Evolutionary conservation across 1,284 basidiomycete genomes (phyloP).

Genomic region (Ustilago loliicola): DNA sequence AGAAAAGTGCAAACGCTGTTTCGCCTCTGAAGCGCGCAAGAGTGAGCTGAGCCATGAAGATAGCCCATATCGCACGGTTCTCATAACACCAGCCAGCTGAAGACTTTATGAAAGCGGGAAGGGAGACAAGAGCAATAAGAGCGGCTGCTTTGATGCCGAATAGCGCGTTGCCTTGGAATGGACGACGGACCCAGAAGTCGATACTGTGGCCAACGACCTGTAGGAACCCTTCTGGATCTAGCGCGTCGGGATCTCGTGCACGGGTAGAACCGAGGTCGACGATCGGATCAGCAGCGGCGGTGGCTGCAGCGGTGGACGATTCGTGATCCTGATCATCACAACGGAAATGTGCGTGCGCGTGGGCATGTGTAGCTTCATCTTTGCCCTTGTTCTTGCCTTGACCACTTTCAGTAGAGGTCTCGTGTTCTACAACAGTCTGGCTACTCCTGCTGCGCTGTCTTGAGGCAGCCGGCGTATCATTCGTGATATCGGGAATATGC

Average conservation of each 20-base stretch:
- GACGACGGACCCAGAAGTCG: constrained; percentile 35
- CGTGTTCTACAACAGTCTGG: constrained; percentile 15
- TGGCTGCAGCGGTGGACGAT: background rate
- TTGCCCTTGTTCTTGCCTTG: constrained; percentile 7
- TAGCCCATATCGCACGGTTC: constrained; percentile 65
- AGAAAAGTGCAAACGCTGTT: constrained; percentile 60
- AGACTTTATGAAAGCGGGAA: constrained; percentile 55
- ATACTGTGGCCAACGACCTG: constrained; percentile 56
- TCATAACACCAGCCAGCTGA: constrained; percentile 64
- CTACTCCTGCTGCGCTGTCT: constrained; percentile 38
- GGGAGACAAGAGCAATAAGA: constrained; percentile 74
- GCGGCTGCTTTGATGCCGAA: constrained; percentile 85
- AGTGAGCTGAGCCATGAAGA: constrained; percentile 68
- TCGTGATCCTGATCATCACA: constrained; percentile 7
- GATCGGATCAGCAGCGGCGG: constrained; percentile 20
- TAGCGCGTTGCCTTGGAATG: constrained; percentile 72
- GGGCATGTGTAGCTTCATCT: background rate
- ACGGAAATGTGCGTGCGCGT: constrained; percentile 29
- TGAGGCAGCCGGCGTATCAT: constrained; percentile 28
- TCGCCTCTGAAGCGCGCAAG: constrained; percentile 64
- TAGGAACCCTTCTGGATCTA: constrained; percentile 74
- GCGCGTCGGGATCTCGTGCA: constrained; percentile 80
- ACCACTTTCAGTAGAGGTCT: background rate
- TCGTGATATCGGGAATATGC: constrained; percentile 43
- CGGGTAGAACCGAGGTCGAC: constrained; percentile 73